Percentiles rank a stretch among this genome's conserved stretches.
phyloP scores from a whole-genome alignment of 2,329 filamentous ascomycete species.

The Colletotrichum shisoi region DNA sequence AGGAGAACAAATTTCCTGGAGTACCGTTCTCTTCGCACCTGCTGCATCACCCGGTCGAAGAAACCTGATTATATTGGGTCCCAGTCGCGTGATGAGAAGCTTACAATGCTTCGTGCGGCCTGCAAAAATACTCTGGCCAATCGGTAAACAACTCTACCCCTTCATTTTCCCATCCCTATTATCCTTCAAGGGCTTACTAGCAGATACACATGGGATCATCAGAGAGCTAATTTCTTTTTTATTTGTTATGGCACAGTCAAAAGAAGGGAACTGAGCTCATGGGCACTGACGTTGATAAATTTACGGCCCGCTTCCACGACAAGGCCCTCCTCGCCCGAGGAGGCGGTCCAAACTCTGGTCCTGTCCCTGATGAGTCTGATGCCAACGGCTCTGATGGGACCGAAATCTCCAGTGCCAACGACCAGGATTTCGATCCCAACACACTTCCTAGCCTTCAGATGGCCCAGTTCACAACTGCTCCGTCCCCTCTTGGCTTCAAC shows the following conservation, averaged over 20 bases:
- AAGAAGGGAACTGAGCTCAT: neutral
- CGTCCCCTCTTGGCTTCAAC: no score
- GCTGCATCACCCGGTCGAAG: slow-evolving; percentile 9
- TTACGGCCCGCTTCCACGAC: slow-evolving; percentile 24
- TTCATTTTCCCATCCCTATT: neutral
- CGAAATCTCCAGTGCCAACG: neutral
- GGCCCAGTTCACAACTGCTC: no score
- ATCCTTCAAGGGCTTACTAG: neutral
- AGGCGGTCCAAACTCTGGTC: neutral
- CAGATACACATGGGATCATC: neutral
- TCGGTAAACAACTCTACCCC: neutral
- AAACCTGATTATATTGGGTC: neutral
- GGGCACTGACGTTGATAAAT: neutral
- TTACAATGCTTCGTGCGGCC: slow-evolving; percentile 8
- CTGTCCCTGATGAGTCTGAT: neutral
- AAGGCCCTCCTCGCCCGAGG: neutral
- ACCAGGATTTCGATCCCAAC: no score
- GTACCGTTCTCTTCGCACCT: slow-evolving; percentile 18
- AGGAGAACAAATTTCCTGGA: slow-evolving; percentile 6
- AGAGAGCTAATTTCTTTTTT: no score
- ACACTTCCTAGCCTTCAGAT: no score
- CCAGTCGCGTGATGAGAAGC: slow-evolving; percentile 4
- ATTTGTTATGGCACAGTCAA: neutral
- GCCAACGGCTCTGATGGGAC: neutral
- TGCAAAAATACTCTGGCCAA: neutral